A percentile compares a stretch with the other conserved stretches of the same genome.
Evolutionary conservation across 441 rosid genomes (phyloP).

Genomic region (Erodium moschatum): DNA sequence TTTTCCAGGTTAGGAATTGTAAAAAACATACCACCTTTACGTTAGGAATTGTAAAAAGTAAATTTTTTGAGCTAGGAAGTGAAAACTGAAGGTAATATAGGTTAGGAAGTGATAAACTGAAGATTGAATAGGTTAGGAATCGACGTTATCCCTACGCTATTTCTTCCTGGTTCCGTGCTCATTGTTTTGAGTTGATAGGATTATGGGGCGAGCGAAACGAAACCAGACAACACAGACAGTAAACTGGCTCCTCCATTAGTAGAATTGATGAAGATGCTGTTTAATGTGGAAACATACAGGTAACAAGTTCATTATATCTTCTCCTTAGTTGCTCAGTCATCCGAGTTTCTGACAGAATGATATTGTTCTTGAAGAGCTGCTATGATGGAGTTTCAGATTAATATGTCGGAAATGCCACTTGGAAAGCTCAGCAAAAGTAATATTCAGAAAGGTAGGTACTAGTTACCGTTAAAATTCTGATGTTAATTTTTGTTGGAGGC

Average conservation of each 20-base stretch:
- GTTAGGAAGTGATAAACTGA: too few species aligned
- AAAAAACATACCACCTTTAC: too few species aligned
- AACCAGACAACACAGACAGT: conserved; percentile 37
- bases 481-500: neutral
- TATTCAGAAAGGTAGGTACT: conserved; percentile 38
- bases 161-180: neutral
- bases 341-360: conserved; percentile 16
- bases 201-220: conserved; percentile 71
- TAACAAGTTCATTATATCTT: conserved; percentile 9
- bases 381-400: conserved; percentile 22
- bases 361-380: conserved; percentile 61
- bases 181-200: conserved; percentile 41
- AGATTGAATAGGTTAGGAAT: too few species aligned
- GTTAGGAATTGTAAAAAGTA: too few species aligned
- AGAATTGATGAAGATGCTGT: conserved; percentile 81
- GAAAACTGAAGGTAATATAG: too few species aligned
- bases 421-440: neutral
- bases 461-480: conserved; percentile 9
- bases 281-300: conserved; percentile 91
- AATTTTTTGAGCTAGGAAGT: too few species aligned
- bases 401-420: neutral
- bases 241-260: conserved; percentile 55
- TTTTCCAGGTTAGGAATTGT: too few species aligned
- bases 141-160: too few species aligned
- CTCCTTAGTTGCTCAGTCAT: conserved; percentile 13